Base-by-base conservation (phyloP, 192 early-diverging fungal genomes). In the Backusella luteola region DNA sequence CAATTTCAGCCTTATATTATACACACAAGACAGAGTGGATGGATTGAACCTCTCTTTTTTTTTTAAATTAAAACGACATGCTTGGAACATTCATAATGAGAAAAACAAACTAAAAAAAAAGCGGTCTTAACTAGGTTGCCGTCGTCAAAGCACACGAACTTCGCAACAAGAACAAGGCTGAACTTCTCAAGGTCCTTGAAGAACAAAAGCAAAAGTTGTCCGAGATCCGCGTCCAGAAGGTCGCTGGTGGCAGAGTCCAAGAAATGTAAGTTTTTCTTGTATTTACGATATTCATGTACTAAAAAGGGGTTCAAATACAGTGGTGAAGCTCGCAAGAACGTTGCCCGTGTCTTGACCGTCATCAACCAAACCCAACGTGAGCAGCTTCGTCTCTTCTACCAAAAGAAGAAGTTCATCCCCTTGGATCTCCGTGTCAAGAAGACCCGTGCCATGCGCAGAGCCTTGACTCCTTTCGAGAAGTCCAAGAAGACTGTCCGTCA, bases 361-460 rank as follows among this genome's bases (percentile, higher is more conserved):
- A 96, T 98, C 85, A 92, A 89, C 90, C 95, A 98, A 83, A 94
- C 93, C 83, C 91, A 95, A 81, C 94, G 96, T 79, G 92, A 91
- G 35, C 91, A 95, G n/a, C 91, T 96, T 73, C 94, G 95, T 79
- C 84, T 90, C 71, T 93, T 92, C 90, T 98, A 96, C 91, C 91
- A 93, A 82, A 90, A 91, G 83, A 98, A 96, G 92, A 98, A 98
- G 92, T 94, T 95, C 89, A 80, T 90, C 49, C 98, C 98, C 75
- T 87, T 96, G 77, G 98, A 99, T 87, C 94, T 99, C 87, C 95
- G 98, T 83, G 88, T 87, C 84, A 99, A 99, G 94, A 96, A 96
- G 92, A 99, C 97, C 78, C 96, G 98, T 84, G 98, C 98, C 78
- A 93, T 98, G 86, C 96, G 98, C 74, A 95, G 96, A 80, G 92